phyloP scores from a whole-genome alignment of 257 asterid species.

The Nicotiana tabacum region DNA sequence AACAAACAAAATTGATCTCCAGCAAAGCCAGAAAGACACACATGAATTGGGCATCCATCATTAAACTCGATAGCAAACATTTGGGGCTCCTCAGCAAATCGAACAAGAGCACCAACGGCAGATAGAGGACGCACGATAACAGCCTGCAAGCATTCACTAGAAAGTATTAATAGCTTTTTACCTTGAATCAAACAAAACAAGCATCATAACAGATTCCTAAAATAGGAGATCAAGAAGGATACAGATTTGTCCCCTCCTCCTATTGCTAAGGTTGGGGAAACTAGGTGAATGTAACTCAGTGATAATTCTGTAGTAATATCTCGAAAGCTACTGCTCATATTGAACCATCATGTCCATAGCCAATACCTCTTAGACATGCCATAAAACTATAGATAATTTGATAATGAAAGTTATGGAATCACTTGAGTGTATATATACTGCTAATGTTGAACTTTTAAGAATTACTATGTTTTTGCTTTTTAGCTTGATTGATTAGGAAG shows the following conservation, averaged over 20 bases:
- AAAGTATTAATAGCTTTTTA: constrained; percentile 7
- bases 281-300: background rate
- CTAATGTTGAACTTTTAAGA: background rate
- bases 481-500: background rate
- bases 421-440: background rate
- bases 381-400: background rate
- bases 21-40: constrained; percentile 36
- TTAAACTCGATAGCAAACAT: constrained; percentile 95
- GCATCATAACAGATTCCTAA: constrained; percentile 8
- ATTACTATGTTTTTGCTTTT: background rate
- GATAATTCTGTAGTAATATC: background rate
- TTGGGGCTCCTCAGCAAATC: constrained; percentile 99
- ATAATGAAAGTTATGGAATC: background rate
- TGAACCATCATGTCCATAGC: background rate
- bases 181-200: constrained; percentile 11
- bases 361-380: background rate
- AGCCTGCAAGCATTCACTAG: constrained; percentile 60
- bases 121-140: constrained; percentile 90
- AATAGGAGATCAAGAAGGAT: constrained; percentile 14
- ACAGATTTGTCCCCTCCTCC: background rate
- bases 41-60: constrained; percentile 97
- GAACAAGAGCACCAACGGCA: constrained; percentile 90
- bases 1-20: constrained; percentile 13
- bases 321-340: background rate
- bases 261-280: background rate